These are phyloP conservation scores for Papilionanthe hybrid DNA, from an alignment of 116 monocot genomes.

Conservation along the genomic window DNA sequence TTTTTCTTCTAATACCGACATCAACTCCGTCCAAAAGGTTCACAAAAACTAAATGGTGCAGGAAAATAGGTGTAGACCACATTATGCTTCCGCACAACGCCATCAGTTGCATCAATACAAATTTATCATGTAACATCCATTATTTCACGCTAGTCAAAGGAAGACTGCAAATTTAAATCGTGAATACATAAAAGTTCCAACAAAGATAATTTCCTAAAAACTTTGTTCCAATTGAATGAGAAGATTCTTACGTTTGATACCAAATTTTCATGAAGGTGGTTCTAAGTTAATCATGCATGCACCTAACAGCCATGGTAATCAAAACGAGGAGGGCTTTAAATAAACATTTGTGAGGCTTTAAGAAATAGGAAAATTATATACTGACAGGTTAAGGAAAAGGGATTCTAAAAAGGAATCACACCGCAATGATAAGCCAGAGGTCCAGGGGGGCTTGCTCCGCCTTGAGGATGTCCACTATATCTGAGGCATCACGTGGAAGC, in stretches of 20 bases:
- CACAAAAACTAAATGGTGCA: background rate
- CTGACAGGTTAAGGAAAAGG: background rate
- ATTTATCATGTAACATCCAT: background rate
- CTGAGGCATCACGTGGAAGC: slow-evolving; percentile 85
- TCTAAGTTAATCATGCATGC: too few species aligned
- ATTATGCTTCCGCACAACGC: background rate
- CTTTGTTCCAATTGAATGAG: too few species aligned
- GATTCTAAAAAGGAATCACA: slow-evolving; percentile 16
- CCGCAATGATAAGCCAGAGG: slow-evolving; percentile 96
- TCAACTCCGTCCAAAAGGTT: background rate
- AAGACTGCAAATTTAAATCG: background rate
- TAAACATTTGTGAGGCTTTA: background rate
- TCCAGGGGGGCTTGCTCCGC: slow-evolving; percentile 97
- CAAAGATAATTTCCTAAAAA: too few species aligned
- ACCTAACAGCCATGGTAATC: too few species aligned
- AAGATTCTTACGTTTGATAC: too few species aligned
- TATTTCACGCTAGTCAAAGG: background rate
- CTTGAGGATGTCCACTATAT: slow-evolving; percentile 98
- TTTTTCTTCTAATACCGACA: too few species aligned
- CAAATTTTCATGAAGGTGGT: too few species aligned
- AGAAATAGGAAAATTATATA: background rate
- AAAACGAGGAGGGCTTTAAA: background rate
- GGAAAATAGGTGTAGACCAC: background rate
- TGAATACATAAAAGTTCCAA: background rate
- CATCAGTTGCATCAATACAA: background rate